Percentiles rank a stretch among this genome's conserved stretches.
These are phyloP conservation scores for Colletotrichum spinosum DNA, from an alignment of 2,329 filamentous ascomycete genomes.

Conservation along the genomic window DNA sequence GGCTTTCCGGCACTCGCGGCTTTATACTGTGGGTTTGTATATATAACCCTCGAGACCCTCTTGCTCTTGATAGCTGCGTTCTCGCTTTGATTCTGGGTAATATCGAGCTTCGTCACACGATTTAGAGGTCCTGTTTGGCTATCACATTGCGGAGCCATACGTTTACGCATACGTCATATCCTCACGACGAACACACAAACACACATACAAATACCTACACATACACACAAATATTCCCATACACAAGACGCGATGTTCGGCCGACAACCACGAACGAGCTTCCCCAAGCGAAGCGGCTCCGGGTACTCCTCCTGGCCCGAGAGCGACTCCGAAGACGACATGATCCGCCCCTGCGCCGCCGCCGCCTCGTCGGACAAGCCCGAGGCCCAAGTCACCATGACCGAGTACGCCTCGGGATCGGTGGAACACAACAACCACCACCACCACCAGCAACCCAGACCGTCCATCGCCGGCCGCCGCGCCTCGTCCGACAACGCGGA, in stretches of 20 bases:
- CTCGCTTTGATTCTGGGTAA: constrained; percentile 8
- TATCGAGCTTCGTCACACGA: constrained; percentile 15
- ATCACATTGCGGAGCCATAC: not conserved
- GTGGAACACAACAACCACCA: constrained; percentile 9
- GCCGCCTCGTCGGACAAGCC: constrained; percentile 27
- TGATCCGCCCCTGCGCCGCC: constrained; percentile 32
- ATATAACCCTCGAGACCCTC: not conserved
- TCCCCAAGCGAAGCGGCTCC: constrained; percentile 30
- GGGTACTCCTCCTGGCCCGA: constrained; percentile 33
- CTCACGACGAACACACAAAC: too few relatives aligned
- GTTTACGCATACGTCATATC: too few relatives aligned
- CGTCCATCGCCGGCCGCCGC: constrained; percentile 30
- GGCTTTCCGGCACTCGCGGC: constrained; percentile 24
- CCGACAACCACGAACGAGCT: constrained; percentile 20
- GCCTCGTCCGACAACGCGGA: constrained; percentile 29
- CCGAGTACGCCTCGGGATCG: constrained; percentile 25
- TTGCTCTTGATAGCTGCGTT: constrained; percentile 1
- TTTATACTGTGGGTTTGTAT: constrained; percentile 35
- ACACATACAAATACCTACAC: not conserved
- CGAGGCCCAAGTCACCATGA: constrained; percentile 33
- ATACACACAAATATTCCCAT: not conserved
- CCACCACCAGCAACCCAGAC: not conserved
- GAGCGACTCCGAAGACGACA: constrained; percentile 37
- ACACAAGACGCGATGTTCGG: constrained; percentile 26
- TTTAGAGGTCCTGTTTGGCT: not conserved